These are phyloP conservation scores for Poterioochromonas sp. DNA, from an alignment of 352 stramenopile species.

Conservation along the genomic window DNA sequence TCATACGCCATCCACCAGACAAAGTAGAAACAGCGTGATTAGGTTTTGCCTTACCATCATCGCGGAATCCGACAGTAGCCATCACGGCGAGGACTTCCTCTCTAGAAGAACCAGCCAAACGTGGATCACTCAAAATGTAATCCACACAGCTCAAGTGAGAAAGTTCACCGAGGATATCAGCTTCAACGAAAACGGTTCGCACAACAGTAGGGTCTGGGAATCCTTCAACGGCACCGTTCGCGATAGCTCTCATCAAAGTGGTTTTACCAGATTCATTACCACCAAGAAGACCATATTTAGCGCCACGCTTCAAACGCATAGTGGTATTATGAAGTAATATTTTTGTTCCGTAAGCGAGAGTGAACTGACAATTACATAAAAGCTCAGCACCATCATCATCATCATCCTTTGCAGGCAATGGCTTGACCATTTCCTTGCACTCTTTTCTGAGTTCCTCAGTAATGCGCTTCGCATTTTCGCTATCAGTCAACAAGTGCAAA, in stretches of 20 bases:
- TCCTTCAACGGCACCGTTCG: conserved; percentile 12
- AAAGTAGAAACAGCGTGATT: conserved; percentile 84
- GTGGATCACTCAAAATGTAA: conserved; percentile 70
- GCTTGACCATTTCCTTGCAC: conserved; percentile 55
- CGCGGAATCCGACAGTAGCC: conserved; percentile 81
- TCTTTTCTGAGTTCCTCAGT: not conserved
- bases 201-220: conserved; percentile 65
- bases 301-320: conserved; percentile 81
- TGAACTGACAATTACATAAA: conserved; percentile 98
- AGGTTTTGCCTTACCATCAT: conserved; percentile 57
- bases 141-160: conserved; percentile 69
- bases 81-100: conserved; percentile 63
- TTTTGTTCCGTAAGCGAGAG: conserved; percentile 89
- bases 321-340: conserved; percentile 91
- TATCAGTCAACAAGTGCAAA: conserved; percentile 66
- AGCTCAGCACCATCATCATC: conserved; percentile 91
- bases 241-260: conserved; percentile 26
- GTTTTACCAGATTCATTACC: conserved; percentile 74
- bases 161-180: conserved; percentile 66
- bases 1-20: conserved; percentile 94
- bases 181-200: conserved; percentile 48
- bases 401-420: conserved; percentile 61
- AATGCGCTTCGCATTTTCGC: conserved; percentile 49
- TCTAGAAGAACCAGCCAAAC: conserved; percentile 3
- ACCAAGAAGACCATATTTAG: conserved; percentile 88